phyloP scores from a whole-genome alignment of 192 early-diverging fungal genomes.

The Mortierella antarctica region DNA sequence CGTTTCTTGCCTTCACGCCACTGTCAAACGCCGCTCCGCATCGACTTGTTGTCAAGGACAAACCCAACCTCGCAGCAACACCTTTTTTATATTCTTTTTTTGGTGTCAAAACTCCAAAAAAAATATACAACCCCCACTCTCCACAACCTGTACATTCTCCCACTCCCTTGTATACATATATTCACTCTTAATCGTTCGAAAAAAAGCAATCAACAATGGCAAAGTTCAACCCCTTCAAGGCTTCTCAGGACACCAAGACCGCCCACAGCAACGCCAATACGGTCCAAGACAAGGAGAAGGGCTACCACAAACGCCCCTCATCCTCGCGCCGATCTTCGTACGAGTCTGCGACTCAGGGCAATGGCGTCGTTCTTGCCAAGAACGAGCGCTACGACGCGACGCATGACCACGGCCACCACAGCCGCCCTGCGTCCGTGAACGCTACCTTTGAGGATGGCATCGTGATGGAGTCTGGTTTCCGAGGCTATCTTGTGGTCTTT shows the following conservation, averaged over 20 bases:
- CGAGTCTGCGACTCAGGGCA: constrained; percentile 43
- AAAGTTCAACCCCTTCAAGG: constrained; percentile 27
- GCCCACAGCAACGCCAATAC: constrained; percentile 23
- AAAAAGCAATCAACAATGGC: constrained; percentile 9
- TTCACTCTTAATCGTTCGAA: not conserved
- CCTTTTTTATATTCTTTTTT: constrained; percentile 40
- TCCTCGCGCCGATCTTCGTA: constrained; percentile 42
- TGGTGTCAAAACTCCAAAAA: constrained; percentile 33
- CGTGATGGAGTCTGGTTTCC: constrained; percentile 40
- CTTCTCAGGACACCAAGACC: not conserved
- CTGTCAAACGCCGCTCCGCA: constrained; percentile 2
- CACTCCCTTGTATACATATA: not conserved
- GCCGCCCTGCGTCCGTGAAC: not conserved
- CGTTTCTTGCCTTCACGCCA: not conserved
- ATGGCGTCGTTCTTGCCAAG: constrained; percentile 49
- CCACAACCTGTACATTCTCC: not conserved
- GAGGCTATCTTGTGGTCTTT: constrained; percentile 39
- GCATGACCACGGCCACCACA: constrained; percentile 16
- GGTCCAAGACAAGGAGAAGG: constrained; percentile 21
- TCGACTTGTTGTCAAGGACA: constrained; percentile 50
- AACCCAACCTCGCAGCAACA: constrained; percentile 1
- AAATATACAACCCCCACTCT: constrained; percentile 13
- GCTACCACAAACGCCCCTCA: constrained; percentile 25
- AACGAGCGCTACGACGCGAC: constrained; percentile 36
- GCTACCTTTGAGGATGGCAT: constrained; percentile 8